Conservation (phyloP, 129 eudicot genomes). For the Escallonia rubra region DNA sequence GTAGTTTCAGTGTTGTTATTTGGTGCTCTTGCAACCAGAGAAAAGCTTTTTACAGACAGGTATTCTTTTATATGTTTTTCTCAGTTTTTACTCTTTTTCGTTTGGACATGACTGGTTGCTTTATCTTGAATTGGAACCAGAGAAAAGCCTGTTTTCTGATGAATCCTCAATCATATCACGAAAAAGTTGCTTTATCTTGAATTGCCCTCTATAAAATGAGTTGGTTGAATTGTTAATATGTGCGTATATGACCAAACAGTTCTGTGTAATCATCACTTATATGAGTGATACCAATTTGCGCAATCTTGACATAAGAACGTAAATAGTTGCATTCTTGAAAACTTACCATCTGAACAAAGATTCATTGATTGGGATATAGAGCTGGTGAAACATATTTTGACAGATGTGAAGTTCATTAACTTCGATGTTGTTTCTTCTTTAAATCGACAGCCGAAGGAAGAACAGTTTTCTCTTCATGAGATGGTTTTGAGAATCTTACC, state of each 20-base stretch:
- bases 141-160: background rate
- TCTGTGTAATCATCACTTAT: too few species aligned
- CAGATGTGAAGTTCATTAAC: background rate
- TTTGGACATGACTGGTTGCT: background rate
- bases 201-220: too few species aligned
- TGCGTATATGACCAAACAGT: too few species aligned
- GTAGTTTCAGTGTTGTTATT: slow-evolving; percentile 68
- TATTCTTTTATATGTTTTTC: slow-evolving; percentile 14
- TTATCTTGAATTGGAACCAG: background rate
- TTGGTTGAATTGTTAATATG: too few species aligned
- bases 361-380: background rate
- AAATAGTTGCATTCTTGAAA: too few species aligned
- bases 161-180: too few species aligned
- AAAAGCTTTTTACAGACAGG: slow-evolving; percentile 97
- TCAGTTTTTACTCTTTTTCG: background rate
- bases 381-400: background rate
- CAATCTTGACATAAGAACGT: background rate
- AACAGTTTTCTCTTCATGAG: too few species aligned
- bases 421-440: background rate
- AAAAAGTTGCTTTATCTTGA: too few species aligned
- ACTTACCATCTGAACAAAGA: background rate
- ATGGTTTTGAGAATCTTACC: too few species aligned
- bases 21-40: slow-evolving; percentile 90
- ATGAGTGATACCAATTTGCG: too few species aligned
- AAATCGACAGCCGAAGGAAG: background rate